Evolutionary conservation across 495 filamentous ascomycete genomes (phyloP).

Genomic region (Penicillium angulare): DNA sequence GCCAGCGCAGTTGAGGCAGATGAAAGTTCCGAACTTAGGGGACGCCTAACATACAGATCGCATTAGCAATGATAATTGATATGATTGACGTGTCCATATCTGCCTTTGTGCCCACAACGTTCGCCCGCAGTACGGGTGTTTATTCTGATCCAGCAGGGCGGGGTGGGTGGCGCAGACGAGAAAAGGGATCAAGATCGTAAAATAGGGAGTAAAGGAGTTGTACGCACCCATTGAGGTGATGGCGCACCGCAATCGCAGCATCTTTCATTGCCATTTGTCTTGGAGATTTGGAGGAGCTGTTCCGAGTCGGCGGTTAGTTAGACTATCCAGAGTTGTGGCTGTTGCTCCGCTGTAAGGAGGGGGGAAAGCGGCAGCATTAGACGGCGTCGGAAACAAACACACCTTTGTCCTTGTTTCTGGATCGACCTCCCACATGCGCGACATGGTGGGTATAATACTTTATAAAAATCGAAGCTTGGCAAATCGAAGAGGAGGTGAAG

Average conservation of each 20-base stretch:
- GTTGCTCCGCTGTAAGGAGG: not conserved
- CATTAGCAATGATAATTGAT: not conserved
- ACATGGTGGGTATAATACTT: constrained; percentile 30
- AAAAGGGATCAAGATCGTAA: not conserved
- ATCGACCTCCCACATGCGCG: constrained; percentile 95
- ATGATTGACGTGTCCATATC: no score
- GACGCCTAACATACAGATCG: constrained; percentile 46
- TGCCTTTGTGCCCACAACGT: no score
- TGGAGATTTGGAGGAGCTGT: constrained; percentile 85
- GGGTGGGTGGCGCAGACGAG: not conserved
- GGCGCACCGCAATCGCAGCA: constrained; percentile 95
- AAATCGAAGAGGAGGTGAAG: constrained; percentile 9
- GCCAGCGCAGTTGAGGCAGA: constrained; percentile 94
- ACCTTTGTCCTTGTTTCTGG: constrained; percentile 94
- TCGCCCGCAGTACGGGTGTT: no score
- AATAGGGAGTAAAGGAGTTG: constrained; percentile 1
- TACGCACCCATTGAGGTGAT: constrained; percentile 81
- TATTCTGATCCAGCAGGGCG: not conserved
- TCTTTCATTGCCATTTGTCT: constrained; percentile 75
- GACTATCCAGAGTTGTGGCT: not conserved
- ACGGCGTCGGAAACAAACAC: constrained; percentile 10
- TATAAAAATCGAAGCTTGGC: constrained; percentile 3
- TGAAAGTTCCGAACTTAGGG: constrained; percentile 83
- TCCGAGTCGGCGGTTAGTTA: constrained; percentile 14
- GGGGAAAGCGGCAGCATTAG: constrained; percentile 4